A percentile compares a stretch with the other conserved stretches of the same genome.
These are phyloP conservation scores for Cymodocea nodosa DNA, from an alignment of 116 monocot species.

Conservation along the genomic window DNA sequence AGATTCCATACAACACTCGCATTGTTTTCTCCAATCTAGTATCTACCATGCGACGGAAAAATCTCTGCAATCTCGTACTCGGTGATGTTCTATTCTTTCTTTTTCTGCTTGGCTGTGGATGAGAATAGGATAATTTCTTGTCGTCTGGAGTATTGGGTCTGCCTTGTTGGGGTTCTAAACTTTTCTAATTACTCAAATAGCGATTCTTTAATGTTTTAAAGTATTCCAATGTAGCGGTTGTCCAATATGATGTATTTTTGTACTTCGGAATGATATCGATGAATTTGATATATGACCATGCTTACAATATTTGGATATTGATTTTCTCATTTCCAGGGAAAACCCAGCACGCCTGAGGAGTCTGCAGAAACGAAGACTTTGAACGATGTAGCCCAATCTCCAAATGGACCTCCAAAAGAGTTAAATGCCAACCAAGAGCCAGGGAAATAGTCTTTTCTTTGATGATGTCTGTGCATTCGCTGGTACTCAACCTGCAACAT, in stretches of 20 bases:
- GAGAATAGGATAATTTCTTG: too few species aligned
- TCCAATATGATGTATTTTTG: neutral
- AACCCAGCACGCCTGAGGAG: constrained; percentile 1
- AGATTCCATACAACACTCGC: too few species aligned
- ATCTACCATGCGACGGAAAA: too few species aligned
- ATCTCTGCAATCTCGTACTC: too few species aligned
- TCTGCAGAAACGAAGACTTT: neutral
- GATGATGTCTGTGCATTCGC: too few species aligned
- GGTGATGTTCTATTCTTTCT: too few species aligned
- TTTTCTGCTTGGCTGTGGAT: too few species aligned
- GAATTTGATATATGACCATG: too few species aligned
- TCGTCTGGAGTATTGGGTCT: too few species aligned
- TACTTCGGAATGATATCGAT: neutral
- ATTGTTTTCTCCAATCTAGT: too few species aligned
- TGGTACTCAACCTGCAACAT: neutral
- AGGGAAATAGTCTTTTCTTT: neutral
- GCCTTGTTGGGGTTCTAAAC: too few species aligned
- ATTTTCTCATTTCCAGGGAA: constrained; percentile 2
- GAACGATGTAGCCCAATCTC: neutral
- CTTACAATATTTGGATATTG: neutral
- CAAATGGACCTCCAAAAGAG: constrained; percentile 2
- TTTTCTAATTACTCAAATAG: too few species aligned
- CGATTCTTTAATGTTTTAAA: neutral
- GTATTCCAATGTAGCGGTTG: neutral
- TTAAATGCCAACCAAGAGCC: neutral